These are phyloP conservation scores for Diplocarpon rosae DNA, from an alignment of 2,329 filamentous ascomycete genomes.

Conservation along the genomic window DNA sequence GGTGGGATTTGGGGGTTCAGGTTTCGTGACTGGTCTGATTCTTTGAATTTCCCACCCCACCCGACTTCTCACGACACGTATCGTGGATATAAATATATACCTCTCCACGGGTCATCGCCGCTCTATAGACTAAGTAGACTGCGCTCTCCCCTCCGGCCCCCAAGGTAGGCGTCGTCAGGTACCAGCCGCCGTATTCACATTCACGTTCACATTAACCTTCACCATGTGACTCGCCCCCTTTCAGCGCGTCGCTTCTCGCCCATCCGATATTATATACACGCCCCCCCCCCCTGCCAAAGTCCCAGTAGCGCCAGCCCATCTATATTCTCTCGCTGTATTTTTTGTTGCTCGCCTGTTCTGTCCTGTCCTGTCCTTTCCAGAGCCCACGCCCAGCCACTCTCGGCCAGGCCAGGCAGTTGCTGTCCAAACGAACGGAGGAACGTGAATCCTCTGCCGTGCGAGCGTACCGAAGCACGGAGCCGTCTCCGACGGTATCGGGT, in stretches of 20 bases:
- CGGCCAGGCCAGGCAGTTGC: no score
- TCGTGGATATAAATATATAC: no score
- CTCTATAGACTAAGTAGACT: constrained; percentile 16
- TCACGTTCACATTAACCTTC: neutral
- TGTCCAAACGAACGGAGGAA: no score
- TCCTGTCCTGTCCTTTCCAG: neutral
- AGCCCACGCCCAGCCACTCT: neutral
- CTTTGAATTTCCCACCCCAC: no score
- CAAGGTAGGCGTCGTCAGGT: constrained; percentile 14
- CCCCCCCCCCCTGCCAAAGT: neutral
- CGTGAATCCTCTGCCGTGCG: no score
- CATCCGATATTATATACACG: constrained; percentile 5
- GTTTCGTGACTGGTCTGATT: no score
- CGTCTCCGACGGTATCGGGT: neutral
- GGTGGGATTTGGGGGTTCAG: no score
- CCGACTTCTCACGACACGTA: no score
- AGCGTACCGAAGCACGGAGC: neutral
- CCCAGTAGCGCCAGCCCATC: constrained; percentile 2
- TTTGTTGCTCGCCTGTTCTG: neutral
- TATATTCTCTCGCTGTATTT: neutral
- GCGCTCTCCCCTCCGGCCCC: constrained; percentile 23
- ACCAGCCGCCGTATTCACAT: constrained; percentile 23
- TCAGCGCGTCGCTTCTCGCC: neutral
- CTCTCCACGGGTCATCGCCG: no score
- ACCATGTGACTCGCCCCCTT: neutral